Percentiles rank a stretch among this genome's conserved stretches.
phyloP scores from a whole-genome alignment of 2,329 filamentous ascomycete genomes.

The Xenoacremonium recifei region DNA sequence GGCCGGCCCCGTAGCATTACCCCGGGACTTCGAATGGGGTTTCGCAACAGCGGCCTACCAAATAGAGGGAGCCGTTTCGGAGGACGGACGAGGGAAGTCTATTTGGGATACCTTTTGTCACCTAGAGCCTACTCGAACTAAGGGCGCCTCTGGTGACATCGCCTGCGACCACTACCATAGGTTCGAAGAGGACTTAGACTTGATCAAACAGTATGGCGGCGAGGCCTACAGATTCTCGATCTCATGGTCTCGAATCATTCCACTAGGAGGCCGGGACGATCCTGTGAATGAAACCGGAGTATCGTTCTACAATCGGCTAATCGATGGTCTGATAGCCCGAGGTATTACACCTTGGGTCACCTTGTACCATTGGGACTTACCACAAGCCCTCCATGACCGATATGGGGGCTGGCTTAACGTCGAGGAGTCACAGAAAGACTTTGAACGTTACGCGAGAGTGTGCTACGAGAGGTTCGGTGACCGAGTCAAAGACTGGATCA shows the following conservation, averaged over 20 bases:
- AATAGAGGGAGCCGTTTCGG: conserved; percentile 41
- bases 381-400: conserved; percentile 33
- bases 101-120: conserved; percentile 44
- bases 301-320: conserved; percentile 57
- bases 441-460: conserved; percentile 35
- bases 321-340: conserved; percentile 55
- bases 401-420: conserved; percentile 36
- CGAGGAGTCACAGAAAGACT: conserved; percentile 31
- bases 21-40: conserved; percentile 38
- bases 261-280: conserved; percentile 61
- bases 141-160: conserved; percentile 45
- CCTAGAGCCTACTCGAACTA: conserved; percentile 38
- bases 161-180: conserved; percentile 43
- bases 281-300: conserved; percentile 61
- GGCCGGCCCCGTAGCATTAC: conserved; percentile 19
- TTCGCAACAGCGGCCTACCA: conserved; percentile 44
- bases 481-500: conserved; percentile 38
- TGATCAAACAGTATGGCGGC: conserved; percentile 57
- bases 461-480: conserved; percentile 41
- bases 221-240: conserved; percentile 64
- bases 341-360: conserved; percentile 62
- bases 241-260: conserved; percentile 66
- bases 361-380: conserved; percentile 62
- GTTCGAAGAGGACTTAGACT: conserved; percentile 53
- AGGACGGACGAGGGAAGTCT: conserved; percentile 40